Evolutionary conservation across 495 filamentous ascomycete genomes (phyloP).

Genomic region (Pseudevernia furfuracea): DNA sequence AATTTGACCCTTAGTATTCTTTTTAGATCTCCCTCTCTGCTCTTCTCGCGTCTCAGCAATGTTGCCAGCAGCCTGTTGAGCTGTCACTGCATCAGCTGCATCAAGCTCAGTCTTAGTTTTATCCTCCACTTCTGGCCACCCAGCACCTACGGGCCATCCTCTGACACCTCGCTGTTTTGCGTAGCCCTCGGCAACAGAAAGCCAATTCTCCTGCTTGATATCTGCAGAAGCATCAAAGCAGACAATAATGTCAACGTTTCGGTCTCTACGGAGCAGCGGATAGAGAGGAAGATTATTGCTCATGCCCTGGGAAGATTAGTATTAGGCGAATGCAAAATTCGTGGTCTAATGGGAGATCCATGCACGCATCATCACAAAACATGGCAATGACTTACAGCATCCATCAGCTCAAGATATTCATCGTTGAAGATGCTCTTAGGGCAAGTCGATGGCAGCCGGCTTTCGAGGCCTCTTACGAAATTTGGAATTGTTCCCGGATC

Average conservation of each 20-base stretch:
- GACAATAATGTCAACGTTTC: slow-evolving; percentile 85
- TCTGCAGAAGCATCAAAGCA: slow-evolving; percentile 83
- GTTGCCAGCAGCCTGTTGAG: slow-evolving; percentile 53
- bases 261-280: slow-evolving; percentile 77
- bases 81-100: slow-evolving; percentile 54
- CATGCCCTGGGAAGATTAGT: slow-evolving; percentile 53
- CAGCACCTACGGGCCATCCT: slow-evolving; percentile 86
- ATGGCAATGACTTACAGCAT: slow-evolving; percentile 43
- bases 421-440: slow-evolving; percentile 64
- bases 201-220: slow-evolving; percentile 84
- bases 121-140: slow-evolving; percentile 66
- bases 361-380: background rate
- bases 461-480: slow-evolving; percentile 71
- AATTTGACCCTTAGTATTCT: slow-evolving; percentile 18
- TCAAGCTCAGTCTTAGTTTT: slow-evolving; percentile 57
- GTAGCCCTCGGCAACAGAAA: slow-evolving; percentile 86
- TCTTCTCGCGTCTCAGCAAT: slow-evolving; percentile 52
- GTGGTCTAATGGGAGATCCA: background rate
- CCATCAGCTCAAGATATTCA: slow-evolving; percentile 79
- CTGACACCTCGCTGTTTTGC: slow-evolving; percentile 78
- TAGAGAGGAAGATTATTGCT: slow-evolving; percentile 95
- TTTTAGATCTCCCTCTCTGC: slow-evolving; percentile 22
- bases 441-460: slow-evolving; percentile 60
- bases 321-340: background rate
- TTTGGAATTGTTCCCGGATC: slow-evolving; percentile 85